Percentiles rank a stretch among this genome's conserved stretches.
phyloP scores from a whole-genome alignment of 805 yeast species.

The Metschnikowia cerradonensis region DNA sequence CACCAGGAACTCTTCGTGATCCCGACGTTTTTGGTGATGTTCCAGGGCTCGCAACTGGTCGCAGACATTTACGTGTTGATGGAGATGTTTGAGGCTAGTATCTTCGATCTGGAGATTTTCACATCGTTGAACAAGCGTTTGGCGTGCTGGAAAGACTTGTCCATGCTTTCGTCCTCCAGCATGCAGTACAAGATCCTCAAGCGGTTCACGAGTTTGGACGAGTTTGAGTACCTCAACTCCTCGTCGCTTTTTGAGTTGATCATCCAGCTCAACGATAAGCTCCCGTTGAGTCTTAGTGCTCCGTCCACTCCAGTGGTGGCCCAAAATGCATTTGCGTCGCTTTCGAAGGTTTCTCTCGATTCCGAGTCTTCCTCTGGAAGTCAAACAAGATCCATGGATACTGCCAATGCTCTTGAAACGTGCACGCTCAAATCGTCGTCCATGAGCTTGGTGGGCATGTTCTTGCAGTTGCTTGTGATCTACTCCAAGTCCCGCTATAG shows the following conservation, averaged over 20 bases:
- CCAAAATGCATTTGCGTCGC: conserved; percentile 10
- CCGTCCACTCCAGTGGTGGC: conserved; percentile 38
- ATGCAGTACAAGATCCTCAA: conserved; percentile 21
- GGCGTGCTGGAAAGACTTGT: conserved; percentile 26
- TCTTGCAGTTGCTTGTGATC: conserved; percentile 32
- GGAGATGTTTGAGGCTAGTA: conserved; percentile 31
- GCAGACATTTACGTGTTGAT: conserved; percentile 27
- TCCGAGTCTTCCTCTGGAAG: conserved; percentile 1
- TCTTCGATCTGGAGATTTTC: conserved; percentile 28
- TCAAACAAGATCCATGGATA: background rate
- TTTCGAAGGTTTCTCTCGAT: conserved; percentile 10
- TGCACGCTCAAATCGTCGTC: conserved; percentile 23
- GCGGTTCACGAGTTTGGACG: conserved; percentile 23
- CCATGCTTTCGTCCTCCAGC: conserved; percentile 18
- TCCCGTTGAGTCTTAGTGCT: conserved; percentile 42
- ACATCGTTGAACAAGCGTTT: conserved; percentile 24
- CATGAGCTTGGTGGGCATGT: conserved; percentile 27
- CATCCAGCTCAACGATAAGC: conserved; percentile 37
- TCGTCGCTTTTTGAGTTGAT: conserved; percentile 31
- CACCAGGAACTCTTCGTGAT: conserved; percentile 40
- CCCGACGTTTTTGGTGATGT: conserved; percentile 32
- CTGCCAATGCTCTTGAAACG: conserved; percentile 6
- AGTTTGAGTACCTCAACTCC: conserved; percentile 32
- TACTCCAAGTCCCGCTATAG: conserved; percentile 35
- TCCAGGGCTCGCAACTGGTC: conserved; percentile 22